A percentile compares a stretch with the other conserved stretches of the same genome.
Evolutionary conservation across 129 eudicot species (phyloP).

Genomic region (Cynara cardunculus): DNA sequence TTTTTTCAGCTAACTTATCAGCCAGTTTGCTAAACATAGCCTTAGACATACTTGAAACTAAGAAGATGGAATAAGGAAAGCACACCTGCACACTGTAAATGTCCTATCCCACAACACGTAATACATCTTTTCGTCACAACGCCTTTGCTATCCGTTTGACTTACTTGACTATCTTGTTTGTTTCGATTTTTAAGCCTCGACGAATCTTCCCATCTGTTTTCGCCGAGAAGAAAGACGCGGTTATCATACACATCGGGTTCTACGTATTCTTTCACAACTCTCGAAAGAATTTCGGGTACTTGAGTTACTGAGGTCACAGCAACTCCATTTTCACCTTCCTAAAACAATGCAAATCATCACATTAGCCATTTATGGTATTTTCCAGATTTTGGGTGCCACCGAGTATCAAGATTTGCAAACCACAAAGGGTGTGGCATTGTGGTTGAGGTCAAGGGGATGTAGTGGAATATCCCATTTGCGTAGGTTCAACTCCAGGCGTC

Average conservation of each 20-base stretch:
- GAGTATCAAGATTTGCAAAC: neutral
- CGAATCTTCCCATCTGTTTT: slow-evolving; percentile 93
- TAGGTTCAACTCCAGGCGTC: too few relatives aligned
- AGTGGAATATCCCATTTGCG: too few relatives aligned
- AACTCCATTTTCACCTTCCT: slow-evolving; percentile 65
- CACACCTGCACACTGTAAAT: slow-evolving; percentile 71
- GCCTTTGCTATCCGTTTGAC: slow-evolving; percentile 13
- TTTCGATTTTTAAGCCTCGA: slow-evolving; percentile 53
- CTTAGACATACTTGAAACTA: neutral
- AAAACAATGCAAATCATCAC: slow-evolving; percentile 5
- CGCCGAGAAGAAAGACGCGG: slow-evolving; percentile 94
- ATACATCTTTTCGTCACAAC: slow-evolving; percentile 47
- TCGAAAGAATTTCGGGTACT: slow-evolving; percentile 37
- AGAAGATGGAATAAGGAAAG: neutral
- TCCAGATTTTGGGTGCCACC: slow-evolving; percentile 1
- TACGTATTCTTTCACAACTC: slow-evolving; percentile 37
- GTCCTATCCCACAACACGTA: slow-evolving; percentile 88
- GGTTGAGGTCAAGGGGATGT: too few relatives aligned
- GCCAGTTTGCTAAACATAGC: neutral
- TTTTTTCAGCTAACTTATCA: too few relatives aligned
- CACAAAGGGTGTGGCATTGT: too few relatives aligned
- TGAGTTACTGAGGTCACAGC: slow-evolving; percentile 26
- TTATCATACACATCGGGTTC: slow-evolving; percentile 30
- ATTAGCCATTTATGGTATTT: neutral
- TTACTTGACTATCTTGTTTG: slow-evolving; percentile 23